Evolutionary conservation across 2,329 filamentous ascomycete species (phyloP), one percentile per base, ranked within the genome.

Genomic region (Zalaria obscura): DNA sequence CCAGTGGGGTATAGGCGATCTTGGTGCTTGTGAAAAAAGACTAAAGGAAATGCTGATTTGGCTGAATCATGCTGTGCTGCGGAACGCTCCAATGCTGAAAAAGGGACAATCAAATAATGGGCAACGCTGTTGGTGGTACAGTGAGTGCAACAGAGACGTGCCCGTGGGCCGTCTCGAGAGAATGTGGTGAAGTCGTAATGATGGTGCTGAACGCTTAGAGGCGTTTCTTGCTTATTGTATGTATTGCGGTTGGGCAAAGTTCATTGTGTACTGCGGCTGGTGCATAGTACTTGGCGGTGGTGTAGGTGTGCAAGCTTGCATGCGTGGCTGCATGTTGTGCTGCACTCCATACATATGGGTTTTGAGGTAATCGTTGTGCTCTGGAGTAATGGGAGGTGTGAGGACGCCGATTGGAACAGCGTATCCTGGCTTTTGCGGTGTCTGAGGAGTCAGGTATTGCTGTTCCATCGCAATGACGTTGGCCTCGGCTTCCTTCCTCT

Each of bases 311-410:
- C 51, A 55, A 10, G 51, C 45, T 32, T 39, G 40, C 40, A 52
- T 41, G 25, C 51, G 51, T 32, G 51, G 47, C 40, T 54, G 42
- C 40, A 52, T 41, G 27, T 46, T 43, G 37, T 54, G 52, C 39
- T 49, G 49, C 33, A 48, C 40, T 38, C 46, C 49, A 41, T 56
- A 55, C 34, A 31, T 42, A 11, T 44, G 38, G 31, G 38, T 38
- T 32, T 43, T 45, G 43, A 42, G 42, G 40, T 51, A 46, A 38
- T 52, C 51, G 44, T 67, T 64, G 47, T 64, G 64, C 47, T 89
- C 84, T 4, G 85, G 85, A 0, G 85, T 91, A 57, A 91, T 89
- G 1, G 85, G 85, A 26, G 85, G 85, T 10, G 85, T 91, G 50
- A 88, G 73, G 61, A 87, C 87, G 44, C 84, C 85, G 50, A 85